Percentiles rank a stretch among this genome's conserved stretches.
These are phyloP conservation scores for Fragaria nilgerrensis DNA, from an alignment of 306 rosid species.

Conservation along the genomic window DNA sequence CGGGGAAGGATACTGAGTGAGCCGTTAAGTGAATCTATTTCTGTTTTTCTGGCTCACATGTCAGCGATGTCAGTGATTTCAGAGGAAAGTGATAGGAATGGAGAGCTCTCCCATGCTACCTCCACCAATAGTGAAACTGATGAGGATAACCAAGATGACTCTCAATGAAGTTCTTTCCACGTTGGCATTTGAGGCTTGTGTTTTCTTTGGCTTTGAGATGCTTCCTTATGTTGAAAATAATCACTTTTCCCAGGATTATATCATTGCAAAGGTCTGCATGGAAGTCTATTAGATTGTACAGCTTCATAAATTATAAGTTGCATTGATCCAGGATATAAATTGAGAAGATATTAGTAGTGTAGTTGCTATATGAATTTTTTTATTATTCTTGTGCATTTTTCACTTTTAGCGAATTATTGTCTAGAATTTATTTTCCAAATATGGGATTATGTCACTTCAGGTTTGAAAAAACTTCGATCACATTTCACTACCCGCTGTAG, in stretches of 20 bases:
- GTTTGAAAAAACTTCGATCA: no score
- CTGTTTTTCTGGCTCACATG: slow-evolving; percentile 11
- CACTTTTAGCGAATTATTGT: background rate
- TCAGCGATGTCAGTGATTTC: background rate
- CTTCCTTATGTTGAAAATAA: background rate
- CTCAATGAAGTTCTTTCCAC: slow-evolving; percentile 18
- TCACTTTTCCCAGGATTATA: background rate
- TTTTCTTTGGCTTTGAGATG: background rate
- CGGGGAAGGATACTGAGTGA: slow-evolving; percentile 30
- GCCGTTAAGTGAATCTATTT: slow-evolving; percentile 30
- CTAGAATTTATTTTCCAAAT: no score
- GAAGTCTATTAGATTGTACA: background rate
- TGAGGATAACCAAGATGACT: slow-evolving; percentile 26
- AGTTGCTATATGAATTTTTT: background rate
- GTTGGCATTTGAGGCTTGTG: background rate
- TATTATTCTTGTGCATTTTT: background rate
- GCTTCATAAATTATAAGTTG: background rate
- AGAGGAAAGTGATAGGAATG: slow-evolving; percentile 24
- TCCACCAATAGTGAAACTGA: background rate
- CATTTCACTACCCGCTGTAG: no score
- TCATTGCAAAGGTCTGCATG: background rate
- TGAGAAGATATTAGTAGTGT: background rate
- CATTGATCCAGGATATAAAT: background rate
- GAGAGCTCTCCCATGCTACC: background rate
- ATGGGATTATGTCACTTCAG: no score